These are phyloP conservation scores for Metrosideros polymorpha DNA, from an alignment of 441 rosid species.

Conservation along the genomic window DNA sequence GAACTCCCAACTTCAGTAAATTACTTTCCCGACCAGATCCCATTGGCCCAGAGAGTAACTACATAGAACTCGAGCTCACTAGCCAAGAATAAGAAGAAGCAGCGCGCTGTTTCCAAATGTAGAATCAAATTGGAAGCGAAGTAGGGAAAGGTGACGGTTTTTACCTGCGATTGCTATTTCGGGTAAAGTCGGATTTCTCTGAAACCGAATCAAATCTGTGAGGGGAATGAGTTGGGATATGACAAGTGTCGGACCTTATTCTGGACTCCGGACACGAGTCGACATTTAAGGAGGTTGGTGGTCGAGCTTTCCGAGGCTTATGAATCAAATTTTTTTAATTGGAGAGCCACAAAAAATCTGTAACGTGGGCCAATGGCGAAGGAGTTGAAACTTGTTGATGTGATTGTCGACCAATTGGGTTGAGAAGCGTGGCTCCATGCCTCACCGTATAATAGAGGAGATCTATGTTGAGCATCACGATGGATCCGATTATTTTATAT, in stretches of 20 bases:
- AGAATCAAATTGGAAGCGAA: background rate
- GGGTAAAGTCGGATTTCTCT: background rate
- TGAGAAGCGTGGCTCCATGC: slow-evolving; percentile 19
- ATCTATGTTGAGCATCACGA: background rate
- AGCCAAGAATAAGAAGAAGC: background rate
- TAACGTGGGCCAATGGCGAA: slow-evolving; percentile 44
- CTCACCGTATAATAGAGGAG: slow-evolving; percentile 16
- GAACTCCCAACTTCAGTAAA: background rate
- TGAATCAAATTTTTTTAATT: background rate
- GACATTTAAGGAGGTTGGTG: slow-evolving; percentile 31
- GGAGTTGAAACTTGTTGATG: slow-evolving; percentile 10
- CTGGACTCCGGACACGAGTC: slow-evolving; percentile 44
- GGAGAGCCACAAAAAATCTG: slow-evolving; percentile 17
- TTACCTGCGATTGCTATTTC: background rate
- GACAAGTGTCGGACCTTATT: slow-evolving; percentile 52
- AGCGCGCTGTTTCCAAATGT: background rate
- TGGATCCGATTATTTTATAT: background rate
- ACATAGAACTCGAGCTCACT: background rate
- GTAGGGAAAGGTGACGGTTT: background rate
- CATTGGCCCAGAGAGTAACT: background rate
- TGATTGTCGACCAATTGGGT: slow-evolving; percentile 16
- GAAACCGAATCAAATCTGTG: background rate
- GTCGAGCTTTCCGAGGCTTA: background rate
- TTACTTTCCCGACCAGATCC: background rate
- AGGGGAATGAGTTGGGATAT: slow-evolving; percentile 6